phyloP scores from a whole-genome alignment of 495 filamentous ascomycete genomes.

The Trichoderma parareesei region DNA sequence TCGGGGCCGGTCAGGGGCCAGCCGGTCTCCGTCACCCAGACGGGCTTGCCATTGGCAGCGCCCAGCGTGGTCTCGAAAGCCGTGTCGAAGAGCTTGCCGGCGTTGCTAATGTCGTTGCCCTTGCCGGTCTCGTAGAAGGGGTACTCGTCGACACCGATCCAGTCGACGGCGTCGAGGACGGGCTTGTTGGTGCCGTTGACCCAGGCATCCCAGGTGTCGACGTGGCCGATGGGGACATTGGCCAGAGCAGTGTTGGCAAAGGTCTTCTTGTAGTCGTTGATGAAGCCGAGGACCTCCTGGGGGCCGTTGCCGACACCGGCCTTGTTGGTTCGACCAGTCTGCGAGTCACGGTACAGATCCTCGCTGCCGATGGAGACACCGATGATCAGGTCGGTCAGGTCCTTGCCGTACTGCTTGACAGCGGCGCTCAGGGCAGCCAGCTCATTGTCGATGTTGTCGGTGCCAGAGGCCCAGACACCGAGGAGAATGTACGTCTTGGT shows the following conservation, averaged over 20 bases:
- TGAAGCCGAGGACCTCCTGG: conserved; percentile 35
- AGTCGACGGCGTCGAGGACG: conserved; percentile 41
- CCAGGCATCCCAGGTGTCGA: conserved; percentile 45
- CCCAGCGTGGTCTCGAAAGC: conserved; percentile 27
- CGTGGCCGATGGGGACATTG: conserved; percentile 39
- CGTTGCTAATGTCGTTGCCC: conserved; percentile 37
- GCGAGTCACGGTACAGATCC: conserved; percentile 44
- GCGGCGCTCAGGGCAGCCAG: conserved; percentile 38
- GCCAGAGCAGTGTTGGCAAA: conserved; percentile 24
- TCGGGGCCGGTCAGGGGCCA: conserved; percentile 36
- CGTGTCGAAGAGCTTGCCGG: conserved; percentile 30
- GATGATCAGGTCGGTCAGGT: conserved; percentile 39
- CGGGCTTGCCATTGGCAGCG: conserved; percentile 31
- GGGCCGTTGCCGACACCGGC: conserved; percentile 34
- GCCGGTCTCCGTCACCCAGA: conserved; percentile 48
- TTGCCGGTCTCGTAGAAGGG: conserved; percentile 43
- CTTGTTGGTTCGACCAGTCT: conserved; percentile 34
- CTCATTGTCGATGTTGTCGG: conserved; percentile 39
- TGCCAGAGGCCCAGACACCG: conserved; percentile 45
- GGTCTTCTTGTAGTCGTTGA: conserved; percentile 37
- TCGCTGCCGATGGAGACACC: conserved; percentile 46
- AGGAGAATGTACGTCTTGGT: conserved; percentile 42
- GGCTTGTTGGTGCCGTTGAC: conserved; percentile 36
- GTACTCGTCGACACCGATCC: conserved; percentile 43
- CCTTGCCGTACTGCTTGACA: conserved; percentile 32